Conservation (phyloP, 2,329 filamentous ascomycete genomes). For the Penicillium sp. region DNA sequence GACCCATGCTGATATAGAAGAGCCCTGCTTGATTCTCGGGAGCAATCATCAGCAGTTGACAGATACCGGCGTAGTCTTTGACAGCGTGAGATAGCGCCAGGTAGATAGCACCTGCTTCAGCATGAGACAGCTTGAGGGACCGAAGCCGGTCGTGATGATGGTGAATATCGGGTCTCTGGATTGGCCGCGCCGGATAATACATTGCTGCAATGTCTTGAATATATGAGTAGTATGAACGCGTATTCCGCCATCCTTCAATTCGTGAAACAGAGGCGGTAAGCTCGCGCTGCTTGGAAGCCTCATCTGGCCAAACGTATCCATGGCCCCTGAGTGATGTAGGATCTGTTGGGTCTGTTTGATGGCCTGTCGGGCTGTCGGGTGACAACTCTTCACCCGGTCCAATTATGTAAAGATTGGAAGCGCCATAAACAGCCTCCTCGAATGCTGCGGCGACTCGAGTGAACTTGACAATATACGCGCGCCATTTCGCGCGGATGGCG, state of each 20-base stretch:
- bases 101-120: slow-evolving; percentile 82
- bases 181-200: slow-evolving; percentile 43
- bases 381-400: slow-evolving; percentile 68
- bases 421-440: slow-evolving; percentile 93
- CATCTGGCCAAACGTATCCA: slow-evolving; percentile 93
- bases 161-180: slow-evolving; percentile 68
- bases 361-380: slow-evolving; percentile 55
- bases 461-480: slow-evolving; percentile 92
- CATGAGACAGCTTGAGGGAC: slow-evolving; percentile 74
- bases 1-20: slow-evolving; percentile 85
- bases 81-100: slow-evolving; percentile 75
- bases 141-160: slow-evolving; percentile 92
- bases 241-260: slow-evolving; percentile 96
- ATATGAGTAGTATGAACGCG: slow-evolving; percentile 91
- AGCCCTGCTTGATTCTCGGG: slow-evolving; percentile 85
- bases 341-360: slow-evolving; percentile 40
- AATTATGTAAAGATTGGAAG: slow-evolving; percentile 79
- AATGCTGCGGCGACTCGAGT: slow-evolving; percentile 90
- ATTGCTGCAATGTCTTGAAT: slow-evolving; percentile 68
- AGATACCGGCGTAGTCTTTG: slow-evolving; percentile 81
- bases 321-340: slow-evolving; percentile 71
- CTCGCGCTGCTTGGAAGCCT: slow-evolving; percentile 77
- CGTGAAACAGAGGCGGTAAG: slow-evolving; percentile 87
- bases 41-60: slow-evolving; percentile 77
- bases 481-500: slow-evolving; percentile 88